These are phyloP conservation scores for Lichenothelia convexa DNA, from an alignment of 495 filamentous ascomycete species.

Conservation along the genomic window DNA sequence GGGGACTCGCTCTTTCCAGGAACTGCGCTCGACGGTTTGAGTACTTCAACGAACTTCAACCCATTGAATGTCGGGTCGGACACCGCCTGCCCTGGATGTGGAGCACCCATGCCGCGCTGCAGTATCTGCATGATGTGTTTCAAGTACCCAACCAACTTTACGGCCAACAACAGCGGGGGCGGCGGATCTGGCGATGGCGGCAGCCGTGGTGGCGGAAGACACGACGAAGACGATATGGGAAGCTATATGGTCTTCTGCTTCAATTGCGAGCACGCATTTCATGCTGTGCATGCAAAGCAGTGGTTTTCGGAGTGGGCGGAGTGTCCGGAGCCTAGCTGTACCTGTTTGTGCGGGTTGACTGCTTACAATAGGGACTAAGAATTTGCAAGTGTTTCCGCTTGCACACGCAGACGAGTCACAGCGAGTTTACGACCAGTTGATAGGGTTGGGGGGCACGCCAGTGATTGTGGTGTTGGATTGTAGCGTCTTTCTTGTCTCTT, in stretches of 20 bases:
- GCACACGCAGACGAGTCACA: too few relatives aligned
- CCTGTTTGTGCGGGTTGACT: slow-evolving; percentile 51
- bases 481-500: too few relatives aligned
- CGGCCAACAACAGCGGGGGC: slow-evolving; percentile 27
- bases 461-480: too few relatives aligned
- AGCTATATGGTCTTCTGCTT: slow-evolving; percentile 64
- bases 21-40: not conserved
- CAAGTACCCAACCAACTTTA: too few relatives aligned
- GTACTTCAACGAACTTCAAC: not conserved
- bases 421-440: too few relatives aligned
- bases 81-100: slow-evolving; percentile 70
- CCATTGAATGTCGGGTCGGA: slow-evolving; percentile 33
- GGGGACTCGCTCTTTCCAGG: not conserved
- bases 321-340: slow-evolving; percentile 80
- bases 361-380: too few relatives aligned
- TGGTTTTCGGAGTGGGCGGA: slow-evolving; percentile 72
- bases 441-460: too few relatives aligned
- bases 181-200: slow-evolving; percentile 32
- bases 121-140: slow-evolving; percentile 66
- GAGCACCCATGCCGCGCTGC: slow-evolving; percentile 73
- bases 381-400: too few relatives aligned
- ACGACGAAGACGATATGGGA: slow-evolving; percentile 20
- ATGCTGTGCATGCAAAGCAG: slow-evolving; percentile 68
- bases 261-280: slow-evolving; percentile 74
- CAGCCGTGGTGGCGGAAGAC: slow-evolving; percentile 14